These are phyloP conservation scores for Pugionium cornutum DNA, from an alignment of 345 rosid genomes.

Conservation along the genomic window DNA sequence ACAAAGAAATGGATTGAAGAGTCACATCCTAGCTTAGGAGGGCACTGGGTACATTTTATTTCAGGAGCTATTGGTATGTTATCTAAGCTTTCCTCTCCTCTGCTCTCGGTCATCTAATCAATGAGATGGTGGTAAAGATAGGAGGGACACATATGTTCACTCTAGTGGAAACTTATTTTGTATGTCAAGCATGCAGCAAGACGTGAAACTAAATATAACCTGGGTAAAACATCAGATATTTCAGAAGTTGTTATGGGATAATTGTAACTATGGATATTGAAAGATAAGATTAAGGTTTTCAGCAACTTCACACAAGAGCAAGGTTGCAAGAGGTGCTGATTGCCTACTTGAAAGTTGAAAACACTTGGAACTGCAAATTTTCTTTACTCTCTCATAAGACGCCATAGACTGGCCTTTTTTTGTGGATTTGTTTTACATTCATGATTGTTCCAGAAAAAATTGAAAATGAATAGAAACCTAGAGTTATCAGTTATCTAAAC, in stretches of 20 bases:
- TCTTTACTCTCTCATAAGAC: not conserved
- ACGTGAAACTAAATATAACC: not conserved
- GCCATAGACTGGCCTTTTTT: not conserved
- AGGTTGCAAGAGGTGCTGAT: slow-evolving; percentile 20
- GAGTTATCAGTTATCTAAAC: slow-evolving; percentile 7
- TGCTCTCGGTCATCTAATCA: slow-evolving; percentile 4
- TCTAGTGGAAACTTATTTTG: slow-evolving; percentile 12
- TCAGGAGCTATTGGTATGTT: slow-evolving; percentile 86
- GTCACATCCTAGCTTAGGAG: slow-evolving; percentile 75
- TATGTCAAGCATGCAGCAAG: slow-evolving; percentile 23
- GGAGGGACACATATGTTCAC: not conserved
- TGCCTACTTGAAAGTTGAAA: slow-evolving; percentile 30
- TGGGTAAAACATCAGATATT: not conserved
- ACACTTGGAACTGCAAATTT: slow-evolving; percentile 5
- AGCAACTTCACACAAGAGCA: not conserved
- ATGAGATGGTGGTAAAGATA: slow-evolving; percentile 8
- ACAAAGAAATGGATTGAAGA: slow-evolving; percentile 90
- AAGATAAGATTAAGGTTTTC: slow-evolving; percentile 11
- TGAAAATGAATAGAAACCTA: not conserved
- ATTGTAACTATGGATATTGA: not conserved
- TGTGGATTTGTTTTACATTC: slow-evolving; percentile 3
- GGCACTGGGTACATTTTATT: slow-evolving; percentile 90
- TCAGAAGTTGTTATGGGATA: slow-evolving; percentile 12
- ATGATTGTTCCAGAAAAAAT: not conserved
- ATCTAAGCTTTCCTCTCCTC: slow-evolving; percentile 1